Conservation (phyloP, 176 grass and related monocot genomes). For the sorghum (Sorghum bicolor) region Sorghum_bicolor_NCBIv3 NC_012871.2:4768001-4768500, state of each 20-base stretch:
- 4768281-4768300: conserved; percentile 31
- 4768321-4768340: conserved; percentile 5
- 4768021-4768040: not conserved
- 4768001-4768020: conserved; percentile 36
- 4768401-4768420: conserved; percentile 21
- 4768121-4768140: conserved; percentile 60
- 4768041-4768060: not conserved
- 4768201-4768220: conserved; percentile 26
- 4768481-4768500: conserved; percentile 22
- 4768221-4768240: conserved; percentile 31
- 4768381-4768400: conserved; percentile 16
- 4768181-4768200: conserved; percentile 30
- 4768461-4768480: conserved; percentile 12
- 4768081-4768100: conserved; percentile 70
- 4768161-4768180: conserved; percentile 29
- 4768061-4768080: conserved; percentile 27
- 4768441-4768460: conserved; percentile 6
- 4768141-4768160: conserved; percentile 56
- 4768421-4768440: conserved; percentile 31
- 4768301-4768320: not conserved
- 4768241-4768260: conserved; percentile 29
- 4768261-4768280: conserved; percentile 27
- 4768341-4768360: too few relatives aligned
- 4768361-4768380: conserved; percentile 23
- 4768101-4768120: conserved; percentile 50